Conservation (phyloP, 371 early-diverging fungal species). For the Coemansia sp. region DNA sequence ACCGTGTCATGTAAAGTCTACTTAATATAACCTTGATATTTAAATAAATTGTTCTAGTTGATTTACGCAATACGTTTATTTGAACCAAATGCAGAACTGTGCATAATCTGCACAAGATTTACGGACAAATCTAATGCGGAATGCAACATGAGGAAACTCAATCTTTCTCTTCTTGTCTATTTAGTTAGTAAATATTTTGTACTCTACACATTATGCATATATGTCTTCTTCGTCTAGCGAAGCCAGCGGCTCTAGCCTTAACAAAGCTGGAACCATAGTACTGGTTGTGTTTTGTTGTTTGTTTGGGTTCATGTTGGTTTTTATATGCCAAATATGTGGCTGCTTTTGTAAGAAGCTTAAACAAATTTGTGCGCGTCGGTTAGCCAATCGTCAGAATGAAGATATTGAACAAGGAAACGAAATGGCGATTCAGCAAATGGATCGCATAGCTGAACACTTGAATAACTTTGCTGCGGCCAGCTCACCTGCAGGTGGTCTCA, state of each 20-base stretch:
- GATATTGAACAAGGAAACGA: background rate
- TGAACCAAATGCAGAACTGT: background rate
- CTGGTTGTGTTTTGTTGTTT: background rate
- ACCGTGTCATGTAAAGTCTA: background rate
- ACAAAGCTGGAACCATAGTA: background rate
- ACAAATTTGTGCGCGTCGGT: too few relatives aligned
- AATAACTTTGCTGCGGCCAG: background rate
- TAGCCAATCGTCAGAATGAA: background rate
- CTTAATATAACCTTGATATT: too few relatives aligned
- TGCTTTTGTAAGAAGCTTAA: too few relatives aligned
- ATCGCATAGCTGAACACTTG: background rate
- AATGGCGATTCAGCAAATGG: too few relatives aligned
- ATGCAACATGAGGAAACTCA: background rate
- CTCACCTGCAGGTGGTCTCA: background rate
- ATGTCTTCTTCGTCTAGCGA: background rate
- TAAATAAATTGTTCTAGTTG: background rate
- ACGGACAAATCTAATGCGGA: background rate
- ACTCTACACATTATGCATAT: background rate
- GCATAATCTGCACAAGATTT: background rate
- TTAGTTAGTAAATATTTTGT: background rate
- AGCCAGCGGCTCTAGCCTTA: background rate
- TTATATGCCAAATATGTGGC: too few relatives aligned
- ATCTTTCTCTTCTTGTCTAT: background rate
- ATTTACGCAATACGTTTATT: too few relatives aligned
- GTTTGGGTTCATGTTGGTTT: too few relatives aligned